phyloP scores from a whole-genome alignment of 352 stramenopile genomes.

The Globisporangium viniferum region DNA sequence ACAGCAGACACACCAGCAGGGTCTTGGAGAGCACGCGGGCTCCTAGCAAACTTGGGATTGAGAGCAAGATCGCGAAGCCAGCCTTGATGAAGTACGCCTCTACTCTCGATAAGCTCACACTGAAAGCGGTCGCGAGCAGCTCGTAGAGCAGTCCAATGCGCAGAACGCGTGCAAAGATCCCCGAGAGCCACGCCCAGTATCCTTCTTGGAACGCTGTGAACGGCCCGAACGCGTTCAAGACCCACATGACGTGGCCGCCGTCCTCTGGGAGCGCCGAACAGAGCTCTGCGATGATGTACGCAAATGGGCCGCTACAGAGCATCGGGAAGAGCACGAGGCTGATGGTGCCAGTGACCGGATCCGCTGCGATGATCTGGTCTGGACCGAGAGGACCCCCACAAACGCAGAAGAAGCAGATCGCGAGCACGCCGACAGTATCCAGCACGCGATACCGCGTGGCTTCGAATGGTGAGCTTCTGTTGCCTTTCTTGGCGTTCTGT shows the following conservation, averaged over 20 bases:
- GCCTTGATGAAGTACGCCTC: slow-evolving; percentile 20
- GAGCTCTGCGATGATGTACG: slow-evolving; percentile 88
- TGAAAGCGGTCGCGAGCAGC: slow-evolving; percentile 8
- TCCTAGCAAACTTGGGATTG: slow-evolving; percentile 25
- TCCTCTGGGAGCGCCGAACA: slow-evolving; percentile 79
- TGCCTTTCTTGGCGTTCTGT: slow-evolving; percentile 2
- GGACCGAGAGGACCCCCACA: slow-evolving; percentile 19
- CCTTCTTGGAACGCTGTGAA: slow-evolving; percentile 61
- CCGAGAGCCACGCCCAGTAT: slow-evolving; percentile 71
- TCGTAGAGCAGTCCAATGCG: slow-evolving; percentile 54
- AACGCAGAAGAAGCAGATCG: slow-evolving; percentile 25
- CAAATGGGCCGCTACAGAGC: slow-evolving; percentile 82
- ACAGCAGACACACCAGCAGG: slow-evolving; percentile 8
- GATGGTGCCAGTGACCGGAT: slow-evolving; percentile 20
- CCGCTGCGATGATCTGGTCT: slow-evolving; percentile 21
- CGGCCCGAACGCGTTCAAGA: slow-evolving; percentile 81
- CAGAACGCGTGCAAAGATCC: slow-evolving; percentile 65
- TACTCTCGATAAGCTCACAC: not conserved
- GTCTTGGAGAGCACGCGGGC: slow-evolving; percentile 67
- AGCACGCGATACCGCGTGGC: slow-evolving; percentile 14
- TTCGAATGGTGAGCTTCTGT: slow-evolving; percentile 4
- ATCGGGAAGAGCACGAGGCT: slow-evolving; percentile 43
- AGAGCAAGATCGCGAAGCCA: slow-evolving; percentile 18
- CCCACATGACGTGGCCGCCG: slow-evolving; percentile 79
- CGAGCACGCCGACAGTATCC: slow-evolving; percentile 11